Base-by-base conservation (phyloP, 768 basidiomycete species). In the Pholiota microspora region DNA sequence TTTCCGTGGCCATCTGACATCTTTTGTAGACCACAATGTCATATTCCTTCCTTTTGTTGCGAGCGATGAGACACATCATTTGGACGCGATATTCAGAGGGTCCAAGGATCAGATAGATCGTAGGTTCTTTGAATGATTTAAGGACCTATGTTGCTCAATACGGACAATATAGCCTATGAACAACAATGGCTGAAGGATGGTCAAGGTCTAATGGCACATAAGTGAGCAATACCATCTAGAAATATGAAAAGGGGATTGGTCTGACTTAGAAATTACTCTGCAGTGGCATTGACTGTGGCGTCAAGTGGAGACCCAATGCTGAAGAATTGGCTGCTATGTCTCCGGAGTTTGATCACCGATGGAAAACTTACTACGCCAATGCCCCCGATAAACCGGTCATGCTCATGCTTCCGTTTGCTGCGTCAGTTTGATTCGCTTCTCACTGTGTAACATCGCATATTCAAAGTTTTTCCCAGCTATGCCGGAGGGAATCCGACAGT, bases 341-440 rank as follows among this genome's bases (percentile, higher is more conserved):
- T 8, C 74, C 79, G 5, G 74, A 67, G 12, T 87, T 87, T 61
- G 62, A 71, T 32, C 42, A 70, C 18, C 68, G 73, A 34, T 85
- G 84, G 85, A 67, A 77, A 8, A 63, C 68, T 3, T 81, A 78
- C 62, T 86, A 80, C 34, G 76, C 67, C 16, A 68, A 72, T 34
- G 74, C 71, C 2, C 78, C 79, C 1, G 86, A 86, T 60, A 86
- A 85, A 61, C 76, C 84, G 7, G 78, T 83, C 5, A 62, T 79
- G 57, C 70, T 76, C 38, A 59, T 81, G 5, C 73, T 74, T 0
- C 56, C 72, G 0, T 56, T 76, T 7, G 64, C 75, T 6, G 74
- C 71, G 80, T 83, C 59, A 45, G 73, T n/a, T n/a, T n/a, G n/a
- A n/a, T n/a, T 53, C 16, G 12, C 7, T 1, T 44, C 15, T 53